Evolutionary conservation across 2,329 filamentous ascomycete genomes (phyloP), one percentile per base, ranked within the genome.

Genomic region (Aspergillus ruber): DNA sequence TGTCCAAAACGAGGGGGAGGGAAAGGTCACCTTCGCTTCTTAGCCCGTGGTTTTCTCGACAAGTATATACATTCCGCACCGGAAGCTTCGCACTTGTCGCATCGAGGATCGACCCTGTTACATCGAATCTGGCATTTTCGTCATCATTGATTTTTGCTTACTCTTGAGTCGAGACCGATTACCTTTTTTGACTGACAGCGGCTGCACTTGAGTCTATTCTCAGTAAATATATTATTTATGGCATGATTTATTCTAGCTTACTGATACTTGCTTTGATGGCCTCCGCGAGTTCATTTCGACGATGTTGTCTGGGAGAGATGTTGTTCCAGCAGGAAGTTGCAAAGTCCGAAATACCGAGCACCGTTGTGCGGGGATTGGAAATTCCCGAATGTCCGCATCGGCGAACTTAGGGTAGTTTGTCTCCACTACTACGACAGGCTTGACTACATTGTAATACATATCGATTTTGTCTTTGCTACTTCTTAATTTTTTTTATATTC

Each of bases 171-270:
- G 23, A 23, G 18, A 35, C 38, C 27, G 18, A 23, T 2, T 45
- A 53, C 51, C 49, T 54, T 56, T 47, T 47, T 56, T 27, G 50
- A 47, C 38, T 56, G 47, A 35, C 53, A 56, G 17, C 53, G 53
- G 21, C 42, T 47, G 38, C 53, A 56, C 55, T 55, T 41, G 40
- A 15, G 7, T 18, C 13, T 21, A 8, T 15, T 32, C 15, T 47
- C 27, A 47, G 38, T 29, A 29, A 7, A 21, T 15, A 17, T 42
- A 13, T n/a, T 42, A 15, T n/a, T 4, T 7, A 27, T 3, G 17
- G 17, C 12, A 42, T 9, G 2, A 15, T 6, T n/a, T 18, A n/a
- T 27, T 23, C 13, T 9, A n/a, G 9, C 50, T 44, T 29, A 52
- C 50, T 6, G 50, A 52, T 23, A 52, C 44, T 20, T 44, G 20